Evolutionary conservation across 2,329 filamentous ascomycete species (phyloP), one percentile per base, ranked within the genome.

Genomic region (Basipetospora chlamydospora): DNA sequence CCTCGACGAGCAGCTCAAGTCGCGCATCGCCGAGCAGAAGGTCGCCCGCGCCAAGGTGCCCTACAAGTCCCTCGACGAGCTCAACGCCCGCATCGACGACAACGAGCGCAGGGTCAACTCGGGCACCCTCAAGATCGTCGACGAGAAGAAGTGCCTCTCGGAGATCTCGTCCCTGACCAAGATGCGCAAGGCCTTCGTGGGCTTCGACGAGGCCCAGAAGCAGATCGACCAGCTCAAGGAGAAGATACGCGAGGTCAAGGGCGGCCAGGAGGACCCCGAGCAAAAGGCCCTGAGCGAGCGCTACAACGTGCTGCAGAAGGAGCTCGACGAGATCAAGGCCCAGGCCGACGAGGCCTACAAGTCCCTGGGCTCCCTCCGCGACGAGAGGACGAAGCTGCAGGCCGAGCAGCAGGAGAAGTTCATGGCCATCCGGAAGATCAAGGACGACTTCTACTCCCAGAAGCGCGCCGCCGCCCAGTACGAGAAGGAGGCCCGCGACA

Each of bases 341-440:
- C 83, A 94, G 64, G 84, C 94, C 60, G 86, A 96, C 51, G 76
- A 80, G 46, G 84, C 79, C 25, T 93, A 80, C 73, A 92, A 93
- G 72, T 82, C 77, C 64, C 65, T 95, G 41, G 87, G 85, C 48
- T 59, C 70, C 39, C 76, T 96, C 43, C 78, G 83, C 39, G 88
- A 94, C 49, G 82, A 95, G 64, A 78, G 83, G 43, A 79, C 76
- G 55, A 84, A 79, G 64, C 73, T 90, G 36, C 80, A 92, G 50
- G 73, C 73, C 41, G 79, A 90, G 55, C 85, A 94, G 62, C 80
- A 93, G 58, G 77, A 81, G 54, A 93, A 88, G 59, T 95, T 77
- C 59, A 59, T 69, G 41, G 80, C 77, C 39, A 77, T 95, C 52
- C 84, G 80, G 56, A 80, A 85, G 56, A 62, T 93, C 61, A 92